These are phyloP conservation scores for Heimioporus sp. DNA, from an alignment of 768 basidiomycete species.

Conservation along the genomic window DNA sequence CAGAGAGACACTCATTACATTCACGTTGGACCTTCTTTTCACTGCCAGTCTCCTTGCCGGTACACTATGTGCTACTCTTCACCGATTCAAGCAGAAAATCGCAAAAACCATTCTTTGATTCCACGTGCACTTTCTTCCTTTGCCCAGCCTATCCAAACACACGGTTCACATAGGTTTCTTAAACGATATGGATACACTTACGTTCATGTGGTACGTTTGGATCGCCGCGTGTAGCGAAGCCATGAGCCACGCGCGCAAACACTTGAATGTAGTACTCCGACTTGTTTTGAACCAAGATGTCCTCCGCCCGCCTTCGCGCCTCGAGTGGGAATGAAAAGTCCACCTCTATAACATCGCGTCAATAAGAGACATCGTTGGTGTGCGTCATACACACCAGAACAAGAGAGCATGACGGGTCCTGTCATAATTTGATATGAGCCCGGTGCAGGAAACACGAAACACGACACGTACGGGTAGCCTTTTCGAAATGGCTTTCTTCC, in stretches of 20 bases:
- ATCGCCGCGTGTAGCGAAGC: slow-evolving; percentile 21
- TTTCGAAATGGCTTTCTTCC: slow-evolving; percentile 51
- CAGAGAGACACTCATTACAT: too few species aligned
- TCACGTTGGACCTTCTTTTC: too few species aligned
- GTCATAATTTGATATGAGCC: background rate
- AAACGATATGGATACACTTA: background rate
- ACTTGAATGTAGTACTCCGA: slow-evolving; percentile 53
- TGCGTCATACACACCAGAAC: slow-evolving; percentile 14
- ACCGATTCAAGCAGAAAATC: background rate
- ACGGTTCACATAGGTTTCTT: background rate
- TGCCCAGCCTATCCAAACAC: slow-evolving; percentile 45
- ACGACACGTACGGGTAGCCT: slow-evolving; percentile 39
- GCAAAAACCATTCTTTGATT: slow-evolving; percentile 1
- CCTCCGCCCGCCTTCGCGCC: slow-evolving; percentile 52
- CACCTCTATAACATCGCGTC: slow-evolving; percentile 33
- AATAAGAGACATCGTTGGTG: background rate
- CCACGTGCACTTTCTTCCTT: slow-evolving; percentile 51
- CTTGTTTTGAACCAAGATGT: slow-evolving; percentile 49
- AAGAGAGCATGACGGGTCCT: slow-evolving; percentile 24
- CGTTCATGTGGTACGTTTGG: slow-evolving; percentile 15
- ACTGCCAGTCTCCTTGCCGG: too few species aligned
- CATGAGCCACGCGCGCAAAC: slow-evolving; percentile 42
- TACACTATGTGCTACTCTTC: too few species aligned
- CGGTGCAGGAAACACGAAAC: too few species aligned
- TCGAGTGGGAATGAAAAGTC: slow-evolving; percentile 50